phyloP scores from a whole-genome alignment of 306 rosid species.

The Vicia sativa region DNA sequence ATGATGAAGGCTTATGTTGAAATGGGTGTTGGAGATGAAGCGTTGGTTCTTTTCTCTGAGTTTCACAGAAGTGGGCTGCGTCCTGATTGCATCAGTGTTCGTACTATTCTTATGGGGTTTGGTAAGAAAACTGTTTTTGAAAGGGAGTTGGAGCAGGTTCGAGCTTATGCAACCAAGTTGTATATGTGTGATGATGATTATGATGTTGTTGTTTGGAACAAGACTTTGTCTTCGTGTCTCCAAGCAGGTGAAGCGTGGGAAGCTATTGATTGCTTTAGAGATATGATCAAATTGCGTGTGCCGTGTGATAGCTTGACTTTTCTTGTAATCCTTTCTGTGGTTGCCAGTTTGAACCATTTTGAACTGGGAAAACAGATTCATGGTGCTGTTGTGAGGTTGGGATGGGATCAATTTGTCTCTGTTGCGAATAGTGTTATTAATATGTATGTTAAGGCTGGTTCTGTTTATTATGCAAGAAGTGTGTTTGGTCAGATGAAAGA shows the following conservation, averaged over 20 bases:
- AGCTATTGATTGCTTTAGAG: slow-evolving; percentile 57
- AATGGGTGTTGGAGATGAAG: slow-evolving; percentile 49
- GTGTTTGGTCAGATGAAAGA: slow-evolving; percentile 59
- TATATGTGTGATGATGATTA: slow-evolving; percentile 38
- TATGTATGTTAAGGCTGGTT: slow-evolving; percentile 68
- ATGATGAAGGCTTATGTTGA: slow-evolving; percentile 78
- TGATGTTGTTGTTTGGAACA: slow-evolving; percentile 65
- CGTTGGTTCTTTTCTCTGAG: slow-evolving; percentile 51
- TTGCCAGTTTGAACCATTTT: slow-evolving; percentile 43
- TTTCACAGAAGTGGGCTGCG: slow-evolving; percentile 64
- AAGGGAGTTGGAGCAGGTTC: slow-evolving; percentile 61
- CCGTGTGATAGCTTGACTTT: slow-evolving; percentile 57
- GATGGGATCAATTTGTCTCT: slow-evolving; percentile 48
- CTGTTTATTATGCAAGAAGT: slow-evolving; percentile 44
- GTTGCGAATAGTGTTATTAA: slow-evolving; percentile 73
- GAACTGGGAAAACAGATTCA: slow-evolving; percentile 73
- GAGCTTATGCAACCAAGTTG: slow-evolving; percentile 60
- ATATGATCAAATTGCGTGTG: slow-evolving; percentile 50
- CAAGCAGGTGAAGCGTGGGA: slow-evolving; percentile 57
- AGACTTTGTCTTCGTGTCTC: slow-evolving; percentile 51
- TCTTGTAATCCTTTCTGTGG: slow-evolving; percentile 56
- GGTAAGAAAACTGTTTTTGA: slow-evolving; percentile 43
- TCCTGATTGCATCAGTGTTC: slow-evolving; percentile 55
- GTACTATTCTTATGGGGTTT: slow-evolving; percentile 54
- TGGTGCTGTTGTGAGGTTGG: slow-evolving; percentile 49